These are phyloP conservation scores for Nelumbo lutea DNA, from an alignment of 164 flowering plant genomes.

Conservation along the genomic window DNA sequence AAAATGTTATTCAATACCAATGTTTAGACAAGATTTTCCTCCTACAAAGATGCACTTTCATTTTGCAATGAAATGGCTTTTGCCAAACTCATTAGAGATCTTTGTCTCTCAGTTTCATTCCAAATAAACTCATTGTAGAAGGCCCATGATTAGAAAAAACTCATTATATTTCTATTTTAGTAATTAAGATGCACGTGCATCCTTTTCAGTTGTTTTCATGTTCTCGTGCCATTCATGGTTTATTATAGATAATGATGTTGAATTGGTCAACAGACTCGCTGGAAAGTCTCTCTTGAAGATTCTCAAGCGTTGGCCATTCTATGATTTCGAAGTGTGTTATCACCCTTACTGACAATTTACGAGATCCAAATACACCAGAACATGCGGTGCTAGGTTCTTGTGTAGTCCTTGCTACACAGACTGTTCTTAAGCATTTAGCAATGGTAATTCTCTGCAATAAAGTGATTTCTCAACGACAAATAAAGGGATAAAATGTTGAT, in stretches of 20 bases:
- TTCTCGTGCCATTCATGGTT: not conserved
- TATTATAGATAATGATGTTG: conserved; percentile 9
- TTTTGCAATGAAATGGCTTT: too few relatives aligned
- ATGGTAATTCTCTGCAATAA: conserved; percentile 38
- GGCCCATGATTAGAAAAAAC: too few relatives aligned
- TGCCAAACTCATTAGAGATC: too few relatives aligned
- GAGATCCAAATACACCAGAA: conserved; percentile 59
- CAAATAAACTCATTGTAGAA: too few relatives aligned
- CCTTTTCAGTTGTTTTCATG: not conserved
- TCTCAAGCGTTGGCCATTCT: conserved; percentile 83
- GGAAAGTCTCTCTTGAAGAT: conserved; percentile 84
- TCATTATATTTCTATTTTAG: too few relatives aligned
- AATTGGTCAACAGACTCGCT: conserved; percentile 58
- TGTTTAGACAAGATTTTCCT: too few relatives aligned
- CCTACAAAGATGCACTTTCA: too few relatives aligned
- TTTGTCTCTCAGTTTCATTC: too few relatives aligned
- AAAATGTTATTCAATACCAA: too few relatives aligned
- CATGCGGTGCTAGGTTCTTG: conserved; percentile 89
- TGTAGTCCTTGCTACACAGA: conserved; percentile 69
- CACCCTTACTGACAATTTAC: conserved; percentile 57
- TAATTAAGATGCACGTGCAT: too few relatives aligned
- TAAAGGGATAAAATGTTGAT: conserved; percentile 13
- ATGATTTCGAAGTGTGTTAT: conserved; percentile 77
- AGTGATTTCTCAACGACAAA: conserved; percentile 5
- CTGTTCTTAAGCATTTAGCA: conserved; percentile 81